A percentile compares a stretch with the other conserved stretches of the same genome.
phyloP scores from a whole-genome alignment of 1,284 basidiomycete species.

The Ceratorhiza oryzae-sativae region DNA sequence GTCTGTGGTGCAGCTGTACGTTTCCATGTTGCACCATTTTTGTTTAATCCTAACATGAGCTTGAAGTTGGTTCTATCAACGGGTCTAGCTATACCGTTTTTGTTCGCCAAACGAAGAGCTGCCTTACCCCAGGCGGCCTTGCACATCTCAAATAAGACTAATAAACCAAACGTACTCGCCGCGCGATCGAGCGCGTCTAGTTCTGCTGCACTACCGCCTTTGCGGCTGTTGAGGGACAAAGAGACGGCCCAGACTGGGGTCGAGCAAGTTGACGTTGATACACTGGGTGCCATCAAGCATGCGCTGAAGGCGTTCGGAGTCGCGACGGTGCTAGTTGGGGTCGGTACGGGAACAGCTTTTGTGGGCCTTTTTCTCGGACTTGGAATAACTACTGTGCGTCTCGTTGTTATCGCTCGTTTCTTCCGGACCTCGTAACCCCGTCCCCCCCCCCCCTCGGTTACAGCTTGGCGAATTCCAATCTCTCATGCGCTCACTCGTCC shows the following conservation, averaged over 20 bases:
- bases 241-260: not conserved
- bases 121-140: not conserved
- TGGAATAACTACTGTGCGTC: conserved; percentile 22
- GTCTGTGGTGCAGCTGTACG: conserved; percentile 24
- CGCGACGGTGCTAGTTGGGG: conserved; percentile 10
- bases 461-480: conserved; percentile 28
- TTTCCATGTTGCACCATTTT: not conserved
- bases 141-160: not conserved
- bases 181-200: not conserved
- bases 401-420: not conserved
- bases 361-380: conserved; percentile 5
- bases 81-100: conserved; percentile 30
- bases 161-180: not conserved
- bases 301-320: conserved; percentile 16
- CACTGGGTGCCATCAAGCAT: conserved; percentile 16
- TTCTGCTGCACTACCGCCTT: not conserved
- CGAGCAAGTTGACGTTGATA: not conserved
- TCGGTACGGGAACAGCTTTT: not conserved
- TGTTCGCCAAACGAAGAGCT: conserved; percentile 20
- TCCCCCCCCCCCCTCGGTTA: too few species aligned
- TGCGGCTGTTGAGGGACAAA: not conserved
- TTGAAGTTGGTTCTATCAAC: conserved; percentile 13
- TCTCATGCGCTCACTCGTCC: conserved; percentile 21
- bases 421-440: not conserved
- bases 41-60: not conserved